Evolutionary conservation across 192 early-diverging fungal species (phyloP).

Genomic region (Pilaira anomala): DNA sequence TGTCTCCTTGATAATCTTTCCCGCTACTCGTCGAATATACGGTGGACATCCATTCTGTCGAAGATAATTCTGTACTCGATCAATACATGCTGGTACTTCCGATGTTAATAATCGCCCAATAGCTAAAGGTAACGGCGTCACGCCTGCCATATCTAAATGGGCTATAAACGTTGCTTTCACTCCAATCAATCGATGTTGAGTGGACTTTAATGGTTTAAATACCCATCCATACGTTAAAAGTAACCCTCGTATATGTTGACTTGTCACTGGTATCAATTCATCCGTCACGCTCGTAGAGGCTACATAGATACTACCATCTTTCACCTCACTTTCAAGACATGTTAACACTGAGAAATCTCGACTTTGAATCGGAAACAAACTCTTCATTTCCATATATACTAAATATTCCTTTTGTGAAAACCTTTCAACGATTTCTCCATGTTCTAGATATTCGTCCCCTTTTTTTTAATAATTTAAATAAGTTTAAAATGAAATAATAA

Average conservation of each 20-base stretch:
- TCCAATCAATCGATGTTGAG: constrained; percentile 29
- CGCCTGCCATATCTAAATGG: constrained; percentile 44
- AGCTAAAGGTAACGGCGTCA: constrained; percentile 36
- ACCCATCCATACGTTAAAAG: constrained; percentile 44
- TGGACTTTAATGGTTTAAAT: constrained; percentile 40
- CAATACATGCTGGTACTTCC: constrained; percentile 38
- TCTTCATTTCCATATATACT: constrained; percentile 34
- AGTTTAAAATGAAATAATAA: constrained; percentile 2
- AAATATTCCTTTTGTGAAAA: constrained; percentile 44
- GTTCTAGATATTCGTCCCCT: constrained; percentile 49
- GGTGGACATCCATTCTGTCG: constrained; percentile 45
- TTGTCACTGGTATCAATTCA: constrained; percentile 38
- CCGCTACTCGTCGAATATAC: constrained; percentile 42
- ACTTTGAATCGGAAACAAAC: constrained; percentile 36
- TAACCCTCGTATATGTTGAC: constrained; percentile 40
- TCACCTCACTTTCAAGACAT: constrained; percentile 42
- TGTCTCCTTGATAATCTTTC: constrained; percentile 35
- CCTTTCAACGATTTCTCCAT: constrained; percentile 40
- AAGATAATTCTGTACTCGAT: constrained; percentile 38
- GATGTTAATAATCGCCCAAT: constrained; percentile 35
- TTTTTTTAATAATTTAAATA: not conserved
- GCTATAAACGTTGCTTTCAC: constrained; percentile 44
- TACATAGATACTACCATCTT: constrained; percentile 38
- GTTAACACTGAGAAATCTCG: constrained; percentile 45
- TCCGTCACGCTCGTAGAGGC: constrained; percentile 44